phyloP scores from a whole-genome alignment of 176 grass and related monocot genomes.

The Cenchrus fungigraminus region DNA sequence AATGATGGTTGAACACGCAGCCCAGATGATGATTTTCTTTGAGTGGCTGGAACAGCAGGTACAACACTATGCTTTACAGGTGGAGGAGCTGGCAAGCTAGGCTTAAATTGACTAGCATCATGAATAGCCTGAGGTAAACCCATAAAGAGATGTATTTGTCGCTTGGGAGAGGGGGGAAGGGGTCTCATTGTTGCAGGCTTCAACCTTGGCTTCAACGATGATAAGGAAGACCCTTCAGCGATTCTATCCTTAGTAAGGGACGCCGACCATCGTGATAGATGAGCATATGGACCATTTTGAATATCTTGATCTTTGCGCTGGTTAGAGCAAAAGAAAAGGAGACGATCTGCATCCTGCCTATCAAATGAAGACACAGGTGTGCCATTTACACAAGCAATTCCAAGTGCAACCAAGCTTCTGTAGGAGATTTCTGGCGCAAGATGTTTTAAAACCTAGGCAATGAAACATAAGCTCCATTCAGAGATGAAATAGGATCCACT shows the following conservation, averaged over 20 bases:
- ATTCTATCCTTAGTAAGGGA: slow-evolving; percentile 47
- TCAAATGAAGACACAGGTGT: slow-evolving; percentile 71
- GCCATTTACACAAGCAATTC: slow-evolving; percentile 71
- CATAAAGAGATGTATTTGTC: slow-evolving; percentile 54
- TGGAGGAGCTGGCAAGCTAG: slow-evolving; percentile 35
- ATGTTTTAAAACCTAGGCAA: slow-evolving; percentile 66
- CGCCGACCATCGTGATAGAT: slow-evolving; percentile 53
- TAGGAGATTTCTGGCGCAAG: slow-evolving; percentile 61
- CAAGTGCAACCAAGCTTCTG: slow-evolving; percentile 71
- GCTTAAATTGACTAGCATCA: slow-evolving; percentile 42
- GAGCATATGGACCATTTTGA: slow-evolving; percentile 7
- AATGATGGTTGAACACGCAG: slow-evolving; percentile 10
- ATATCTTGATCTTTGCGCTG: slow-evolving; percentile 39
- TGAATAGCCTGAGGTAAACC: slow-evolving; percentile 14
- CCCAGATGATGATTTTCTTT: slow-evolving; percentile 51
- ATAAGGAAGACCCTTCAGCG: slow-evolving; percentile 26
- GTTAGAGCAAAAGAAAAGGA: slow-evolving; percentile 70
- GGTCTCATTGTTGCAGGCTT: slow-evolving; percentile 68
- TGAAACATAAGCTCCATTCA: slow-evolving; percentile 30
- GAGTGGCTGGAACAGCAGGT: slow-evolving; percentile 30
- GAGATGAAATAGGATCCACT: not conserved
- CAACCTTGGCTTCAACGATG: slow-evolving; percentile 30
- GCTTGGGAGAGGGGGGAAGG: slow-evolving; percentile 55
- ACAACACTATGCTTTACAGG: slow-evolving; percentile 42
- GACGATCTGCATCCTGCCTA: slow-evolving; percentile 61